phyloP scores from a whole-genome alignment of 1,139 yeast species.

The Pichia sp. region DNA sequence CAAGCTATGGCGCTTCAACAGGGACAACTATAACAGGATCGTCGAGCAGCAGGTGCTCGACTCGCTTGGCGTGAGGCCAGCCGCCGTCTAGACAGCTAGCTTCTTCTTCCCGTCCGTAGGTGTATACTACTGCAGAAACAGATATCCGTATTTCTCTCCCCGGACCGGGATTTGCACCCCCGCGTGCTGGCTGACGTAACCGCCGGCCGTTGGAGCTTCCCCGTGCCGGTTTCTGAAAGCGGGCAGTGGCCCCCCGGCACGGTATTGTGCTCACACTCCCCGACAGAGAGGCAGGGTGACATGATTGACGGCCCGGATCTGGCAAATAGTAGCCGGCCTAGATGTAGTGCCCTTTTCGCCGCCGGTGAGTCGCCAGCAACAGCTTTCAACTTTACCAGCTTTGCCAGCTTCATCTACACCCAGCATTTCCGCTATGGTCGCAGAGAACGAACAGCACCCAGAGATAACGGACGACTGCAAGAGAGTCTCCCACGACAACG shows the following conservation, averaged over 20 bases:
- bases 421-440: background rate
- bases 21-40: conserved; percentile 58
- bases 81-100: background rate
- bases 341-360: background rate
- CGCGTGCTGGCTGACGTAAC: conserved; percentile 3
- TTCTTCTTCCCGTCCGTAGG: too few species aligned
- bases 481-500: background rate
- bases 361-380: too few species aligned
- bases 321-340: background rate
- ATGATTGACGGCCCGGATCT: background rate
- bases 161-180: background rate
- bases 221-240: background rate
- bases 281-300: background rate
- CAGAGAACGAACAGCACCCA: background rate
- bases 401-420: background rate
- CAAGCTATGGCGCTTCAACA: conserved; percentile 85
- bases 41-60: conserved; percentile 64
- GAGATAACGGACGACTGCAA: background rate
- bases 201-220: too few species aligned
- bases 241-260: background rate
- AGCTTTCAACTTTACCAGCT: background rate
- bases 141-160: background rate
- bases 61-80: conserved; percentile 11
- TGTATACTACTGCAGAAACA: background rate
- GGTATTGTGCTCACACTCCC: background rate